These are phyloP conservation scores for Alternaria panax DNA, from an alignment of 2,329 filamentous ascomycete genomes.

Conservation along the genomic window DNA sequence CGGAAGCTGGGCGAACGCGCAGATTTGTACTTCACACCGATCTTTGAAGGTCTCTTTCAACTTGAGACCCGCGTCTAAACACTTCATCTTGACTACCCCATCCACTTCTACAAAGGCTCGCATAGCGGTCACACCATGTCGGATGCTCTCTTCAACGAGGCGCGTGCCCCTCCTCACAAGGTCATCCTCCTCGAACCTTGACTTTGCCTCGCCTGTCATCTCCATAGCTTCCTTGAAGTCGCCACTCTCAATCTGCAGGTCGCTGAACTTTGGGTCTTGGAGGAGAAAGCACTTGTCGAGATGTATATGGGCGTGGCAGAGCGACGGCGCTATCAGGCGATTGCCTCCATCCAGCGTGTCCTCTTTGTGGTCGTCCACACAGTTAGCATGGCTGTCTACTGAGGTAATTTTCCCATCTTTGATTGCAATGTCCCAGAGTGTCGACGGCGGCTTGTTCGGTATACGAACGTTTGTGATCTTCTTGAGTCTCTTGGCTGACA, in stretches of 20 bases:
- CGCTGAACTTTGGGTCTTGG: constrained; percentile 64
- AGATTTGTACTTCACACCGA: constrained; percentile 69
- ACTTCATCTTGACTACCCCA: constrained; percentile 64
- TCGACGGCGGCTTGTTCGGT: constrained; percentile 37
- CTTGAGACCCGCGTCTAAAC: constrained; percentile 63
- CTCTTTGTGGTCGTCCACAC: constrained; percentile 16
- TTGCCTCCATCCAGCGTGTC: constrained; percentile 52
- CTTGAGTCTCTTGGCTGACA: constrained; percentile 22
- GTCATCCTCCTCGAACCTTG: constrained; percentile 67
- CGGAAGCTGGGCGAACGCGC: constrained; percentile 74
- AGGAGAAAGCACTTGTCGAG: constrained; percentile 72
- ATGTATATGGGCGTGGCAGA: constrained; percentile 78
- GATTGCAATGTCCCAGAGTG: constrained; percentile 50
- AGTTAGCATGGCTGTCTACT: constrained; percentile 39
- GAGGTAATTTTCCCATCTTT: constrained; percentile 43
- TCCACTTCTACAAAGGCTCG: constrained; percentile 77
- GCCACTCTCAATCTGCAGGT: constrained; percentile 67
- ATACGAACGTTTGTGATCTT: constrained; percentile 48
- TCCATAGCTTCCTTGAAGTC: constrained; percentile 71
- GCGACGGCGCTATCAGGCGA: constrained; percentile 60
- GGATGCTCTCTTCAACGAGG: constrained; percentile 70
- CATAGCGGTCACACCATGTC: constrained; percentile 71
- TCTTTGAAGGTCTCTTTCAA: constrained; percentile 64
- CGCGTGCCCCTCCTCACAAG: constrained; percentile 70
- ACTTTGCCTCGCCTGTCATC: constrained; percentile 67